phyloP scores from a whole-genome alignment of 768 basidiomycete genomes.

The Dentipellis sp. region DNA sequence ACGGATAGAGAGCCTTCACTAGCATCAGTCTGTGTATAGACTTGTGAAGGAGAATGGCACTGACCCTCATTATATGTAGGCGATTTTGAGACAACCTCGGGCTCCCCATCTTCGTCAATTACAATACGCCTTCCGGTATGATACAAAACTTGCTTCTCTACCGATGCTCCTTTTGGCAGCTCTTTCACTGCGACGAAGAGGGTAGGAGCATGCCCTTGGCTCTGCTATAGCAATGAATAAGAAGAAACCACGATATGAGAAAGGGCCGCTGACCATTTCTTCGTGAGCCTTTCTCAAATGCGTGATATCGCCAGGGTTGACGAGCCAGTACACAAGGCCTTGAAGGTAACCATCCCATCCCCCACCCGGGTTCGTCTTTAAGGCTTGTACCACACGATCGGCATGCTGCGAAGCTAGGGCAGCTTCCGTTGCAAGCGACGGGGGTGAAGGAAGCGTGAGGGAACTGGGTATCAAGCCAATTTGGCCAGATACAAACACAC shows the following conservation, averaged over 20 bases:
- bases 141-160: slow-evolving; percentile 70
- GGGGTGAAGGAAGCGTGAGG: slow-evolving; percentile 55
- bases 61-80: slow-evolving; percentile 20
- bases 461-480: slow-evolving; percentile 81
- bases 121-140: slow-evolving; percentile 56
- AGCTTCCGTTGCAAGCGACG: slow-evolving; percentile 50
- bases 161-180: slow-evolving; percentile 60
- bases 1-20: slow-evolving; percentile 1
- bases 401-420: slow-evolving; percentile 79
- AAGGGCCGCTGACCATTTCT: slow-evolving; percentile 2
- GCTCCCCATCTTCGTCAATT: slow-evolving; percentile 40
- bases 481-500: slow-evolving; percentile 89
- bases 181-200: slow-evolving; percentile 55
- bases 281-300: slow-evolving; percentile 29
- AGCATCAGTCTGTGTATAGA: not conserved
- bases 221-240: not conserved
- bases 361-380: slow-evolving; percentile 44
- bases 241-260: not conserved
- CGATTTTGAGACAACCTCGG: slow-evolving; percentile 20
- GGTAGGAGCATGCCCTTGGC: slow-evolving; percentile 26
- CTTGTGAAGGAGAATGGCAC: not conserved
- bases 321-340: slow-evolving; percentile 67
- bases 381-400: slow-evolving; percentile 49
- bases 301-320: slow-evolving; percentile 27
- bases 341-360: slow-evolving; percentile 59